Base-by-base conservation (phyloP, 2,329 filamentous ascomycete genomes). In the Trichoderma simmonsii region DNA sequence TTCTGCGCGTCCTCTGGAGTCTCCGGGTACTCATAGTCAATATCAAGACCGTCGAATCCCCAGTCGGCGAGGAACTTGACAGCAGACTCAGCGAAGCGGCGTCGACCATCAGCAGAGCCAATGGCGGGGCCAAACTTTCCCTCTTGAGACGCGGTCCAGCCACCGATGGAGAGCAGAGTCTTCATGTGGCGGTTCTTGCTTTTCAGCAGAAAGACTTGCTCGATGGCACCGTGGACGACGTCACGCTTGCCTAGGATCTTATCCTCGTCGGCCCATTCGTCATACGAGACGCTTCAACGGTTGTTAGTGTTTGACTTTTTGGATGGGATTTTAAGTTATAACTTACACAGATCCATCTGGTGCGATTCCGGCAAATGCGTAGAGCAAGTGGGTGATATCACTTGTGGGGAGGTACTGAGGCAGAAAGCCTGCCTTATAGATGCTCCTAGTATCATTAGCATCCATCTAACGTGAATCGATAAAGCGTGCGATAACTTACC, bases 121-220 rank as follows among this genome's bases (percentile, higher is more conserved):
- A 89, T 89, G 0, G 91, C 87, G 7, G 83, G 82, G 1, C 89
- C 85, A 78, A 95, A 93, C 76, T 92, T 91, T 68, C 87, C 77
- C 51, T 77, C 51, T 51, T 73, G 81, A 4, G 91, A 93, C 79
- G 92, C 93, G 0, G 89, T 92, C 90, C 91, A 96, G 18, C 94
- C 94, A 54, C 94, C 94, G 73, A 97, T 92, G 43, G 91, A 93
- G 9, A 96, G 86, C n/a, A 96, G 83, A 2, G 92, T 86, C 81
- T 97, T 97, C 71, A 97, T 81, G 67, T 92, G 89, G 24, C 93
- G 89, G 79, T 97, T 89, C 75, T 86, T 83, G 82, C 94, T 91
- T 85, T 97, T 97, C 67, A 92, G 86, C 1, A 93, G 81, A 79
- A 87, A 93, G 1, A 97, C 83, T 78, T 95, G 92, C 82, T 94